phyloP scores from a whole-genome alignment of 2,329 filamentous ascomycete genomes.

The Cryphonectria naterciae region DNA sequence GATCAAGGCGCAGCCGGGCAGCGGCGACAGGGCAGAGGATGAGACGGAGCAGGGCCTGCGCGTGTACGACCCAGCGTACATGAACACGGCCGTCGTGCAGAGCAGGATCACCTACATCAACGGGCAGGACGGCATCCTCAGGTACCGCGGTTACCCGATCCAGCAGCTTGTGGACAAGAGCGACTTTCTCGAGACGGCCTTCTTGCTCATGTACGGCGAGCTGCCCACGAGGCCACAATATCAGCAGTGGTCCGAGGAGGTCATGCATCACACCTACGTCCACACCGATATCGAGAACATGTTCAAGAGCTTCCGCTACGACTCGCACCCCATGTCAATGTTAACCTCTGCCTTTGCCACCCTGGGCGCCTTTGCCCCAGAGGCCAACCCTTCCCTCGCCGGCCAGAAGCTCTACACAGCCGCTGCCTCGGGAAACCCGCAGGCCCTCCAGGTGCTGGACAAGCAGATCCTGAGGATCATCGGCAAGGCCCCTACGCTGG shows the following conservation, averaged over 20 bases:
- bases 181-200: conserved; percentile 54
- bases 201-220: conserved; percentile 56
- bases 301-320: conserved; percentile 56
- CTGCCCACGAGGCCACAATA: conserved; percentile 49
- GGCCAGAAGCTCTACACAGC: conserved; percentile 55
- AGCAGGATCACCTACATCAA: conserved; percentile 58
- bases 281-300: conserved; percentile 54
- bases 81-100: conserved; percentile 56
- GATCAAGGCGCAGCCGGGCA: conserved; percentile 43
- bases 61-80: conserved; percentile 56
- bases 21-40: conserved; percentile 45
- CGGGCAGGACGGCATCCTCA: conserved; percentile 54
- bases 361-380: conserved; percentile 53
- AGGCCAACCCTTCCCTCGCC: conserved; percentile 54
- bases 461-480: conserved; percentile 58
- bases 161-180: conserved; percentile 54
- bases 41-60: conserved; percentile 54
- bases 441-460: conserved; percentile 50
- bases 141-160: conserved; percentile 57
- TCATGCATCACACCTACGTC: conserved; percentile 56
- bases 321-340: conserved; percentile 58
- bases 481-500: conserved; percentile 55
- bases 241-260: conserved; percentile 48
- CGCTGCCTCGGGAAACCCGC: conserved; percentile 46
- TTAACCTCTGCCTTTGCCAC: conserved; percentile 54